phyloP scores from a whole-genome alignment of 805 yeast genomes.

The Starmerella floris region DNA sequence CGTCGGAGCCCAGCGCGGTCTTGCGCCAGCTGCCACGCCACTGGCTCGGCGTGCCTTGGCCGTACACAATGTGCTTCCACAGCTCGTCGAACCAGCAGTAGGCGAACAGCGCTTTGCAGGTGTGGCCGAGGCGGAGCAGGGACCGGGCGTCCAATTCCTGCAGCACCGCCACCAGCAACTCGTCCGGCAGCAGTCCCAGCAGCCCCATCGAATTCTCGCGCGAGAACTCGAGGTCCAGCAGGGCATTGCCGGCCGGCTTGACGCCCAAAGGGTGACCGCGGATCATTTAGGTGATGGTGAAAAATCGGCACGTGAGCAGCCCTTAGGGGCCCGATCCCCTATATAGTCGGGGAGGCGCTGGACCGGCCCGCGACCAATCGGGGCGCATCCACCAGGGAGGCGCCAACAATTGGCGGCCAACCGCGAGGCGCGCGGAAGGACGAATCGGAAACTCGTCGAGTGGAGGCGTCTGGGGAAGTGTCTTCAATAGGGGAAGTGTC shows the following conservation, averaged over 20 bases:
- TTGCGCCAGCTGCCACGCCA: slow-evolving; percentile 82
- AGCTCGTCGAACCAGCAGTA: slow-evolving; percentile 62
- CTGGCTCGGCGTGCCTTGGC: slow-evolving; percentile 25
- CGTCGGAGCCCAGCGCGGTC: slow-evolving; percentile 34
- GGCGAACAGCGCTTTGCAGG: slow-evolving; percentile 60
- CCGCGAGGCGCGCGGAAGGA: no score
- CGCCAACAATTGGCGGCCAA: no score
- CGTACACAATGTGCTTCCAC: slow-evolving; percentile 45
- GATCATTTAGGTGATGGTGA: slow-evolving; percentile 8
- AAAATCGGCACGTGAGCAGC: slow-evolving; percentile 2
- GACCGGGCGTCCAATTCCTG: slow-evolving; percentile 39
- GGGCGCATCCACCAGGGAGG: no score
- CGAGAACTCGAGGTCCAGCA: slow-evolving; percentile 25
- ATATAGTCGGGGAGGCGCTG: no score
- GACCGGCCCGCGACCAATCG: no score
- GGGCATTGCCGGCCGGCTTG: slow-evolving; percentile 59
- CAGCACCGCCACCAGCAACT: slow-evolving; percentile 42
- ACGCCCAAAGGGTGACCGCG: slow-evolving; percentile 58
- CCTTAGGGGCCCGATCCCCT: no score
- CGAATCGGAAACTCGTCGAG: no score
- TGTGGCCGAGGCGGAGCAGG: slow-evolving; percentile 39
- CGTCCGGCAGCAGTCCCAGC: slow-evolving; percentile 47
- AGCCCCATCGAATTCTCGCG: slow-evolving; percentile 15
- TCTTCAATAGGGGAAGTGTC: no score
- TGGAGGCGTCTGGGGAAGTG: no score